These are phyloP conservation scores for Auriscalpium microsporum DNA, from an alignment of 768 basidiomycete species.

Conservation along the genomic window DNA sequence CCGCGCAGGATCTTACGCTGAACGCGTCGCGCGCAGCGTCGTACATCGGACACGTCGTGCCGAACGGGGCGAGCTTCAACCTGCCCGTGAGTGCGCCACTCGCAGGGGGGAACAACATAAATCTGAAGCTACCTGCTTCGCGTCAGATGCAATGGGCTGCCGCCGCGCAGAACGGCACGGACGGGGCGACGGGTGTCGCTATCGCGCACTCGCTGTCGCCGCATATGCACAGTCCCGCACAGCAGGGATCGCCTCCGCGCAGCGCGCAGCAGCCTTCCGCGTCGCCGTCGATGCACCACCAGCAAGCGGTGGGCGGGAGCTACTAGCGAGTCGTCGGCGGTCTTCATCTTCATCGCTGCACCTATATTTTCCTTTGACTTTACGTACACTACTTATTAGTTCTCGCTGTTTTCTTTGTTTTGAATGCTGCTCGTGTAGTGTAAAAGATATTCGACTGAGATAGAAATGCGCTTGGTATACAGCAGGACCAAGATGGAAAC, in stretches of 20 bases:
- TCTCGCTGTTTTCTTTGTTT: no score
- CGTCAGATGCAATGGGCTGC: conserved; percentile 34
- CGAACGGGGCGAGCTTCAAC: conserved; percentile 33
- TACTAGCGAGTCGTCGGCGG: no score
- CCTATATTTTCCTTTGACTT: no score
- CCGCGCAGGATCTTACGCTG: conserved; percentile 30
- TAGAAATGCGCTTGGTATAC: no score
- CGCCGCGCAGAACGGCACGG: conserved; percentile 12
- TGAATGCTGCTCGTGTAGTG: no score
- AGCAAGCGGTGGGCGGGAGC: conserved; percentile 21
- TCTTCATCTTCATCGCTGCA: no score
- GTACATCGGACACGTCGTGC: conserved; percentile 30
- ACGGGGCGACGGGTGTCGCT: conserved; percentile 9
- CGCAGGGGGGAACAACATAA: conserved; percentile 37
- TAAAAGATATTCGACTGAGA: no score
- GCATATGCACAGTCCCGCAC: conserved; percentile 22
- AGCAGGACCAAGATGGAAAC: no score
- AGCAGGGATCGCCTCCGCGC: conserved; percentile 24
- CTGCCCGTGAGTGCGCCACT: conserved; percentile 24
- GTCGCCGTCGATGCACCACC: conserved; percentile 27
- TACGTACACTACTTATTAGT: no score
- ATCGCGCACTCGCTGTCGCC: conserved; percentile 23
- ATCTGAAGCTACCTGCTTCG: conserved; percentile 29
- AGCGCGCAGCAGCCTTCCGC: conserved; percentile 22
- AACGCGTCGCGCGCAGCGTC: conserved; percentile 21